Base-by-base conservation (phyloP, 495 filamentous ascomycete species). In the Usnea hakonensis region DNA sequence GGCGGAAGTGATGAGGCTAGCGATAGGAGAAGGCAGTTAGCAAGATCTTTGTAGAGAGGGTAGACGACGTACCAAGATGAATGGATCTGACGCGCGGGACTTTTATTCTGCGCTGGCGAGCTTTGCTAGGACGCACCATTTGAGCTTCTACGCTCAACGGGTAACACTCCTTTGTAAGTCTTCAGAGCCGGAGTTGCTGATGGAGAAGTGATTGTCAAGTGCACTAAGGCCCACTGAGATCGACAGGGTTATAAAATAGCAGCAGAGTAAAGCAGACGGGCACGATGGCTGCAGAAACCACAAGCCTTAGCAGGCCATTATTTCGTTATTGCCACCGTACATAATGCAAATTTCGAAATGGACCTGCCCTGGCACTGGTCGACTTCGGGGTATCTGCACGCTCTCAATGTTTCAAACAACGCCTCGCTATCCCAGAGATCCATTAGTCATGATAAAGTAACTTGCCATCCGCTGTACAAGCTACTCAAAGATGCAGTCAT, bases 291-390 rank as follows among this genome's bases (percentile, higher is more conserved):
- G 19, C 13, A 28, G 48, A 32, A 32, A 30, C 23, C 46, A 50
- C 13, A 28, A 30, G 48, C 13, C 21, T n/a, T 52, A 32, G 48
- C 28, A 16, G 28, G 5, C 19, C 10, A 7, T 32, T 26, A 8
- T 16, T 9, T 8, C 5, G 17, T 6, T 7, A 17, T 13, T 50
- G 13, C 46, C 5, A 28, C 23, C 10, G 19, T 17, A 50, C 14
- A 32, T 5, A 26, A 13, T 50, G 23, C 23, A 50, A 17, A 10
- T 30, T 28, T 19, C 19, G 16, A 16, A 32, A 8, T 32, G 28
- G 32, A 52, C 14, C 4, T 16, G 14, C 28, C 32, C 9, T 78
- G 65, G 28, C 28, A 16, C 32, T 32, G 48, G 28, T 52, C 28
- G 28, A 30, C 8, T 5, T 32, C 3, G 30, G 48, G 48, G 48